Conservation (phyloP, 306 rosid species). For the Geum urbanum region DNA sequence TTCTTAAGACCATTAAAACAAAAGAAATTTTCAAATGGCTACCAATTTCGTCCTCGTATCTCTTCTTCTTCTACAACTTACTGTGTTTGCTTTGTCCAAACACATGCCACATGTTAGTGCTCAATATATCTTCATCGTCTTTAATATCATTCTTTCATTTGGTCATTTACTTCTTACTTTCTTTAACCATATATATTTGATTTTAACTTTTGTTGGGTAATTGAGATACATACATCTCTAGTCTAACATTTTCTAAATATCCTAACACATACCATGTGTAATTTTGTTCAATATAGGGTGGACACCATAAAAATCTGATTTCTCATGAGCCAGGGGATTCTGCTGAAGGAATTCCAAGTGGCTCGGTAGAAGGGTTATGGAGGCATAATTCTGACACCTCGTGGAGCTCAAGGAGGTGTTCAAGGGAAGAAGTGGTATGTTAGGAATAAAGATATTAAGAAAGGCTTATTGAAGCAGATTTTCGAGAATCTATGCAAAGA, state of each 20-base stretch:
- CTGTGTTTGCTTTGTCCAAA: background rate
- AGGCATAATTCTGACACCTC: too few species aligned
- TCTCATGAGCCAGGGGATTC: too few species aligned
- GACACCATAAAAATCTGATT: too few species aligned
- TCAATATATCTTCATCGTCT: background rate
- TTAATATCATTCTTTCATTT: background rate
- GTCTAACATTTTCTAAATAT: too few species aligned
- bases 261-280: background rate
- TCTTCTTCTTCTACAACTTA: background rate
- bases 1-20: too few species aligned
- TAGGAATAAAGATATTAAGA: background rate
- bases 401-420: too few species aligned
- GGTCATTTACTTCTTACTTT: background rate
- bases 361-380: background rate
- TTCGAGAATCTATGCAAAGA: background rate
- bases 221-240: too few species aligned
- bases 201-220: too few species aligned
- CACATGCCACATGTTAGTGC: background rate
- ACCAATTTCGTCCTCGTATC: background rate
- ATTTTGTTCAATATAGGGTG: background rate
- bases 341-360: background rate
- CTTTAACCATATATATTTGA: too few species aligned
- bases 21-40: constrained; percentile 19
- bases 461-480: background rate
- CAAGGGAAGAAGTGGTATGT: background rate